Conservation (phyloP, 2,329 filamentous ascomycete species). For the Bipolaris cookei region DNA sequence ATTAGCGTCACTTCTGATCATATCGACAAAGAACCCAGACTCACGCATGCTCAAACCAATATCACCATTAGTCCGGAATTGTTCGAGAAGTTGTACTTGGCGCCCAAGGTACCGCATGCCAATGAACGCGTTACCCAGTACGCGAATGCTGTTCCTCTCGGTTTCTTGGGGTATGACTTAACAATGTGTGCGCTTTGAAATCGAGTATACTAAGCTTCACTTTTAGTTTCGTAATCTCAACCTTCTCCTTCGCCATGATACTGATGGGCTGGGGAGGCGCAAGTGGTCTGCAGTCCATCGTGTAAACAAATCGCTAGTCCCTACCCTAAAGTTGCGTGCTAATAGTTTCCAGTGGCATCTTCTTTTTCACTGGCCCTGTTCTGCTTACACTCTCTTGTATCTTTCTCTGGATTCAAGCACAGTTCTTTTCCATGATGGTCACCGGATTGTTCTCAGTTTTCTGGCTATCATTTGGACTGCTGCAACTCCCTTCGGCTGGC, state of each 20-base stretch:
- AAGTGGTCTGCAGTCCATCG: slow-evolving; percentile 45
- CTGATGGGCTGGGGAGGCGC: slow-evolving; percentile 51
- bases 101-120: slow-evolving; percentile 34
- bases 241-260: slow-evolving; percentile 51
- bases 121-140: slow-evolving; percentile 23
- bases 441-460: slow-evolving; percentile 59
- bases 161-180: slow-evolving; percentile 37
- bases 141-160: slow-evolving; percentile 39
- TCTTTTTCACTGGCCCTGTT: slow-evolving; percentile 57
- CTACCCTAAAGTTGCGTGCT: not conserved
- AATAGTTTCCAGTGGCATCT: slow-evolving; percentile 36
- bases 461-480: slow-evolving; percentile 60
- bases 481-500: slow-evolving; percentile 58
- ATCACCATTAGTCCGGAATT: slow-evolving; percentile 38
- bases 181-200: rapidly evolving
- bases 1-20: slow-evolving; percentile 21
- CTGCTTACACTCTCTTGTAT: slow-evolving; percentile 57
- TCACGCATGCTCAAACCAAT: slow-evolving; percentile 34
- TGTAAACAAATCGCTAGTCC: slow-evolving; percentile 16
- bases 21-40: slow-evolving; percentile 28
- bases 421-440: slow-evolving; percentile 56
- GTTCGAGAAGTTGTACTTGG: slow-evolving; percentile 40
- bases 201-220: not conserved
- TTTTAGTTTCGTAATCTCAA: slow-evolving; percentile 48
- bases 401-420: slow-evolving; percentile 57